Base-by-base conservation (phyloP, 2,329 filamentous ascomycete species). In the Plectosphaerella plurivora region DNA sequence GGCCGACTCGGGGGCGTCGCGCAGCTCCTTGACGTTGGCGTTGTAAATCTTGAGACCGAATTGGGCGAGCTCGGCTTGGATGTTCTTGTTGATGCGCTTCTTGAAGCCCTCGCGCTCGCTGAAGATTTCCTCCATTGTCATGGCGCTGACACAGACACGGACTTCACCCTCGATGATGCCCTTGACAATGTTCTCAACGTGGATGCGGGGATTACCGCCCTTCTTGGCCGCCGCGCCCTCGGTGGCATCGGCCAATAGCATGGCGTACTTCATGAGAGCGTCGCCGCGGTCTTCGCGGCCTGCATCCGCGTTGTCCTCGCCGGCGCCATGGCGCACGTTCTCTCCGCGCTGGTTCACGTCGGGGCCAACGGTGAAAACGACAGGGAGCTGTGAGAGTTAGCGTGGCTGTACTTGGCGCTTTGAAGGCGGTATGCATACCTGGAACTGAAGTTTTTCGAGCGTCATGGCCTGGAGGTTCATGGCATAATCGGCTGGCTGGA, bases 81-180 rank as follows among this genome's bases (percentile, higher is more conserved):
- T 89, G 65, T 89, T 88, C 58, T 77, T 76, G 69, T 86, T 87
- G 60, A 89, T 87, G 59, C 87, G 84, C 59, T 79, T 81, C 74
- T 93, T 90, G 75, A 91, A 91, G 44, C 87, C 75, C 59, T 89
- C 85, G 35, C 88, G 77, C 69, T 89, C 86, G 55, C 84, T 87
- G 68, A 92, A 92, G 54, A 95, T 88, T 69, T 94, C 89, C 65
- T 93, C 89, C 88, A 94, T 93, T n/a, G 89, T 92, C 88, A 95
- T 93, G 60, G 83, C 86, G 1, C 86, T 89, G 42, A 95, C 88
- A 50, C 95, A 83, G 6, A 90, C 87, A 53, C 91, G 82, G 1
- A 88, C 92, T 68, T 95, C 91, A 56, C 91, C 91, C 68, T 95
- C 89, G 60, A 95, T 94, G 67, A 95, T 91, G 55, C 89, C 90